Percentiles rank a stretch among this genome's conserved stretches.
Conservation (phyloP, 1,284 basidiomycete genomes). For the Lignosus rhinocerotis region DNA sequence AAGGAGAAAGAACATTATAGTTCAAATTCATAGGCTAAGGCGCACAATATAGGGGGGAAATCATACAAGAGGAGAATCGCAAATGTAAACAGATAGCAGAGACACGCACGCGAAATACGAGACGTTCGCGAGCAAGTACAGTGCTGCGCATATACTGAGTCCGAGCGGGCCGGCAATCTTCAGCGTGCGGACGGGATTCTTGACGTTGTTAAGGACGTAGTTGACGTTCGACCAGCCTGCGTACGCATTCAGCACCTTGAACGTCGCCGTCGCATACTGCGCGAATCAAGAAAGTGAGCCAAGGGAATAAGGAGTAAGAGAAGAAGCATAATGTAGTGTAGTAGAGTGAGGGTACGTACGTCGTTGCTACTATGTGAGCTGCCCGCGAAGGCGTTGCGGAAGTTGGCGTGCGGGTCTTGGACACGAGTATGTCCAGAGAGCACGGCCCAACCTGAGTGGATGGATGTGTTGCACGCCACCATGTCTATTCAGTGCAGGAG, state of each 20-base stretch:
- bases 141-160: slow-evolving; percentile 50
- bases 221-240: slow-evolving; percentile 37
- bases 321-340: too few species aligned
- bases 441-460: slow-evolving; percentile 43
- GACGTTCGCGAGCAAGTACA: slow-evolving; percentile 64
- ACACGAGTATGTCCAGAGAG: slow-evolving; percentile 46
- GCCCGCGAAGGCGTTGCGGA: slow-evolving; percentile 42
- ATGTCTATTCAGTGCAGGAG: too few species aligned
- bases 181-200: slow-evolving; percentile 65
- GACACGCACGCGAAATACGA: slow-evolving; percentile 70
- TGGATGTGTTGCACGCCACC: not conserved
- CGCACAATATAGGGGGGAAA: too few species aligned
- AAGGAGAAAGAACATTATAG: too few species aligned
- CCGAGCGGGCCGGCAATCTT: slow-evolving; percentile 68
- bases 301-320: too few species aligned
- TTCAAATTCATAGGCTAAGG: too few species aligned
- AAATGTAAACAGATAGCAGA: slow-evolving; percentile 11
- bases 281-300: not conserved
- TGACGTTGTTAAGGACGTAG: slow-evolving; percentile 58
- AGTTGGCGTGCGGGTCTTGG: slow-evolving; percentile 48
- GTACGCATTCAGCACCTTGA: slow-evolving; percentile 60
- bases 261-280: slow-evolving; percentile 59
- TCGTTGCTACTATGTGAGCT: slow-evolving; percentile 72
- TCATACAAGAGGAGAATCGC: too few species aligned
- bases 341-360: slow-evolving; percentile 31